Evolutionary conservation across 331 rosid genomes (phyloP).

Genomic region (Saraca asoca): DNA sequence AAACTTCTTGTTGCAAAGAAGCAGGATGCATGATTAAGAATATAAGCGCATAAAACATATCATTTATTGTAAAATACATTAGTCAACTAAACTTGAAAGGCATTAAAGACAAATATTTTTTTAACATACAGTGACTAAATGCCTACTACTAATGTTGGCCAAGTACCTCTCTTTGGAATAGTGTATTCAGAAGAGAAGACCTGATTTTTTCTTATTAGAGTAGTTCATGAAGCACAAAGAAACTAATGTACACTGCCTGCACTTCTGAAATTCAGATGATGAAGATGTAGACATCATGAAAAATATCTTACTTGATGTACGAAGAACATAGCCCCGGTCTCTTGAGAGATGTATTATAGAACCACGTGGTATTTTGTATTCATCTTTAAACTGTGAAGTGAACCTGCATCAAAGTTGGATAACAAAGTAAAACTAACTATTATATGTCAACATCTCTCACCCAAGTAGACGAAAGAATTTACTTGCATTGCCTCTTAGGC

Average conservation of each 20-base stretch:
- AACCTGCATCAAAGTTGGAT: conserved; percentile 60
- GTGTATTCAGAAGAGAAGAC: conserved; percentile 5
- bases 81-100: neutral
- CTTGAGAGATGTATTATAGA: conserved; percentile 73
- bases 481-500: neutral
- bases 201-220: conserved; percentile 1
- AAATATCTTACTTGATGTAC: conserved; percentile 72
- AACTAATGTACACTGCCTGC: neutral
- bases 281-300: conserved; percentile 17
- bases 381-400: conserved; percentile 93
- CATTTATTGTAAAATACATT: neutral
- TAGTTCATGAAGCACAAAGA: conserved; percentile 25
- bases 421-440: conserved; percentile 30
- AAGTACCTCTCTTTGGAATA: too few relatives aligned
- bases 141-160: conserved; percentile 2
- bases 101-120: too few relatives aligned
- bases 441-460: neutral
- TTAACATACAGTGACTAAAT: neutral
- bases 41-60: neutral
- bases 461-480: neutral
- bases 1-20: conserved; percentile 16
- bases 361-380: conserved; percentile 82
- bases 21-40: neutral
- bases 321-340: conserved; percentile 73
- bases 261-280: conserved; percentile 1